Evolutionary conservation across 2,329 filamentous ascomycete species (phyloP).

Genomic region (Scytalidium sp.): DNA sequence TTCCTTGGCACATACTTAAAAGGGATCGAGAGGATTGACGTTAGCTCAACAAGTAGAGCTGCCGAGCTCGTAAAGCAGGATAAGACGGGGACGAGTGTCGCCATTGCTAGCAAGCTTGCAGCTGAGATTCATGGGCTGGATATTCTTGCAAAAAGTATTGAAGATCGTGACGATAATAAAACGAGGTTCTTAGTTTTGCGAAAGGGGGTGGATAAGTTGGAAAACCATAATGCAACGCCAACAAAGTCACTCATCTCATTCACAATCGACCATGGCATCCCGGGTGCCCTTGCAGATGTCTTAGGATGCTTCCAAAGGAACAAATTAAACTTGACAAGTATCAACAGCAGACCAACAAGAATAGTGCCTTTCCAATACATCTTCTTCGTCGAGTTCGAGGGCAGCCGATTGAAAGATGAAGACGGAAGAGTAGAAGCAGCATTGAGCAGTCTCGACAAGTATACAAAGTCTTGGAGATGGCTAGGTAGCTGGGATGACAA

Average conservation of each 20-base stretch:
- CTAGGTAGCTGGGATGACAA: conserved; percentile 61
- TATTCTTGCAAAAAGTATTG: conserved; percentile 66
- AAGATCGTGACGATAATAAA: conserved; percentile 73
- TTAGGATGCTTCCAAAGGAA: conserved; percentile 73
- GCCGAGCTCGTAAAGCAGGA: conserved; percentile 71
- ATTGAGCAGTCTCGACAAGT: conserved; percentile 52
- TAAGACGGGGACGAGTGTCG: conserved; percentile 60
- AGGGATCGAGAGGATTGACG: conserved; percentile 76
- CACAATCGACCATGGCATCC: conserved; percentile 71
- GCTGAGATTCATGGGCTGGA: conserved; percentile 65
- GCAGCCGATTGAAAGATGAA: conserved; percentile 50
- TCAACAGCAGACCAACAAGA: conserved; percentile 81
- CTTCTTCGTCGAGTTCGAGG: conserved; percentile 89
- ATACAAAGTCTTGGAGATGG: conserved; percentile 65
- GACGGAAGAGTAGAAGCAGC: conserved; percentile 58
- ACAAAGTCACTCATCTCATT: conserved; percentile 80
- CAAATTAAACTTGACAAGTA: conserved; percentile 81
- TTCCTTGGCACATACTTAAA: conserved; percentile 72
- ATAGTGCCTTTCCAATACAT: conserved; percentile 81
- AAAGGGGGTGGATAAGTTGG: conserved; percentile 21
- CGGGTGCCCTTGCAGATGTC: conserved; percentile 80
- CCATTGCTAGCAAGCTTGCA: conserved; percentile 75
- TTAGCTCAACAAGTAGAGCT: conserved; percentile 80
- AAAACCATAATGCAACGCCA: conserved; percentile 7
- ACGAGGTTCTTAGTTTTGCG: conserved; percentile 72